Evolutionary conservation across 1,284 basidiomycete species (phyloP), one percentile per base, ranked within the genome.

Genomic region (Puccinia brachypodii): DNA sequence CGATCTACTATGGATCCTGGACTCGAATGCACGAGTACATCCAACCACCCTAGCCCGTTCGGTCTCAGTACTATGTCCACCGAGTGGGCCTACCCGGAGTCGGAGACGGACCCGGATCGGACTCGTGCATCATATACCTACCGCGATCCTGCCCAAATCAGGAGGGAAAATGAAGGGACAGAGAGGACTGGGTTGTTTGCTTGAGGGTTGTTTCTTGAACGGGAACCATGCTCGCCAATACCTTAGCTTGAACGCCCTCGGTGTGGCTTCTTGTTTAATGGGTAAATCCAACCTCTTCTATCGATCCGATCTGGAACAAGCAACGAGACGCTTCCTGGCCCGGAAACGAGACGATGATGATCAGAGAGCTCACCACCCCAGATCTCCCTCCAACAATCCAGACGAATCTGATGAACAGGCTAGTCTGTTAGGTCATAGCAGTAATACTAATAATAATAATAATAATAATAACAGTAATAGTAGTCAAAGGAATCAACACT

Each of bases 211-310:
- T 0, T 99, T 98, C 86, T 88, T 99, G 73, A 97, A 96, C 86
- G 96, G 95, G 4, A 98, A 95, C 76, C 97, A 99, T 85, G 96
- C 96, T 19, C 98, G 97, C 87, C 99, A 99, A 96, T 99, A 99
- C 85, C 89, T 98, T 76, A 95, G 95, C 11, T 94, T 99, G 87
- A 97, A 97, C 87, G 89, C 85, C 0, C 88, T 93, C 69, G 92
- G 92, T 4, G 88, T 98, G 81, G 97, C 98, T 76, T 96, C 94
- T 0, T 99, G 97, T 86, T 94, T 99, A 16, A 93, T 98, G 84
- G 97, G 97, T 84, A 99, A 99, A 88, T 96, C 94, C 80, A 96
- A 95, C 87, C 87, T 99, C 83, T 99, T 96, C 87, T 92, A 94
- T 68, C 92, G 94, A 76, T 93, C 93, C 50, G 95, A 97, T 86